Evolutionary conservation across 352 stramenopile genomes (phyloP).

Genomic region (Pelagophyceae sp.): DNA sequence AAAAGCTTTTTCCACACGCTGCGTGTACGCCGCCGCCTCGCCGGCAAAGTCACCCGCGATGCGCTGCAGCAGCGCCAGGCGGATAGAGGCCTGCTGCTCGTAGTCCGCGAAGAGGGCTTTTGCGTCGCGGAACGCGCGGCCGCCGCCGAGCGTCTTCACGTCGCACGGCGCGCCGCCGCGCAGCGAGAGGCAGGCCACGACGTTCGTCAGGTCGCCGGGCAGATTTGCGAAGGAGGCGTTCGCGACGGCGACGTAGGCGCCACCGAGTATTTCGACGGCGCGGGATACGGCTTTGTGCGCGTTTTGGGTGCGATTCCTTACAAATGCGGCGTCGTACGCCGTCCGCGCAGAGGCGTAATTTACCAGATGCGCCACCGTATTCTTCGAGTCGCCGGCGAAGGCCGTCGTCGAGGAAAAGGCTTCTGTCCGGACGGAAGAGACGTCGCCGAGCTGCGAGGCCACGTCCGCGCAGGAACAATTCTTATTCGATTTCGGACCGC

Average conservation of each 20-base stretch:
- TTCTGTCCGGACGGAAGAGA: constrained; percentile 25
- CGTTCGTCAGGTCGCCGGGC: constrained; percentile 13
- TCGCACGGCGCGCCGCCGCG: constrained; percentile 13
- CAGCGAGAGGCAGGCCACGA: constrained; percentile 28
- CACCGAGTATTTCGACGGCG: constrained; percentile 11
- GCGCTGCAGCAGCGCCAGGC: not conserved
- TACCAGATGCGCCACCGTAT: constrained; percentile 24
- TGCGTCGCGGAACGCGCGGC: constrained; percentile 26
- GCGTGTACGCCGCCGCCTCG: constrained; percentile 14
- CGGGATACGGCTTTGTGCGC: constrained; percentile 17
- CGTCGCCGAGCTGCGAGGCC: constrained; percentile 29
- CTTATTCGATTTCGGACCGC: constrained; percentile 8
- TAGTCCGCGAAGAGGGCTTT: constrained; percentile 23
- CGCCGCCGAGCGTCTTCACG: constrained; percentile 1
- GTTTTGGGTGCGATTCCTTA: constrained; percentile 27
- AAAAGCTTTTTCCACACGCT: constrained; percentile 10
- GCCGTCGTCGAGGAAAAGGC: constrained; percentile 19
- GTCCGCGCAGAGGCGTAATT: constrained; percentile 28
- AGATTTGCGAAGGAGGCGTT: constrained; percentile 21
- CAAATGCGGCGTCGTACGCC: constrained; percentile 31
- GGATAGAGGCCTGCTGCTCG: constrained; percentile 9
- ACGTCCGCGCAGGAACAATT: constrained; percentile 25
- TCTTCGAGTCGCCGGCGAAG: constrained; percentile 25
- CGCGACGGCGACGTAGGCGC: constrained; percentile 13
- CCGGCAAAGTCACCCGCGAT: constrained; percentile 16